These are phyloP conservation scores for Stephania japonica DNA, from an alignment of 164 flowering plant species.

Conservation along the genomic window DNA sequence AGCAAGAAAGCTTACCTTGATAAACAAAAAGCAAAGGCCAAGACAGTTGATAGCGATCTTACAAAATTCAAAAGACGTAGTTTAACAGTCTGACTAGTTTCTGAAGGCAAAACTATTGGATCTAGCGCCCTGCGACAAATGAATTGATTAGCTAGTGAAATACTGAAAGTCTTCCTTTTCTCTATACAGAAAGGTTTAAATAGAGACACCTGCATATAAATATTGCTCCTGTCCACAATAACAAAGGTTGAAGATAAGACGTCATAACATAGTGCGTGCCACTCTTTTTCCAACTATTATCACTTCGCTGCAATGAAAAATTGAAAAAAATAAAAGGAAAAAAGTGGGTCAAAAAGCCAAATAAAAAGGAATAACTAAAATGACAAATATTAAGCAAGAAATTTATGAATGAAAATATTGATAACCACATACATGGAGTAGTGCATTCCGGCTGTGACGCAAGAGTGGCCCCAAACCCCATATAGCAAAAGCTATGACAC, in stretches of 20 bases:
- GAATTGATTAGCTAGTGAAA: constrained; percentile 8
- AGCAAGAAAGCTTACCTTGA: constrained; percentile 50
- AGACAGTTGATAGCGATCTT: constrained; percentile 82
- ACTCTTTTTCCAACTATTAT: constrained; percentile 76
- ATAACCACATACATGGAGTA: constrained; percentile 46
- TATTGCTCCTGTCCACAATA: constrained; percentile 80
- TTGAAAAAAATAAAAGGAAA: not conserved
- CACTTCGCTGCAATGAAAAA: constrained; percentile 43
- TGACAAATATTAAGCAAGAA: constrained; percentile 1
- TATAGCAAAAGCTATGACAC: constrained; percentile 57
- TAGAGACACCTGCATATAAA: constrained; percentile 75
- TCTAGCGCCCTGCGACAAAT: constrained; percentile 63
- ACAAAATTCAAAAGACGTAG: constrained; percentile 71
- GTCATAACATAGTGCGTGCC: constrained; percentile 50
- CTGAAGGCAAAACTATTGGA: constrained; percentile 73
- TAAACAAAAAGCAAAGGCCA: constrained; percentile 80
- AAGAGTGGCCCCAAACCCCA: constrained; percentile 87
- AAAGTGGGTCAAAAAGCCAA: not conserved
- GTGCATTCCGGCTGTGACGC: constrained; percentile 49
- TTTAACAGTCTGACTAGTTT: constrained; percentile 78
- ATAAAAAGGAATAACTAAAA: not conserved
- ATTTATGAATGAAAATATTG: not conserved
- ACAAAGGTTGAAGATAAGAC: constrained; percentile 74
- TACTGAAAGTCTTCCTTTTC: not conserved
- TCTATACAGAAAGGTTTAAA: not conserved